Base-by-base conservation (phyloP, 306 rosid genomes). In the Datisca glomerata region DNA sequence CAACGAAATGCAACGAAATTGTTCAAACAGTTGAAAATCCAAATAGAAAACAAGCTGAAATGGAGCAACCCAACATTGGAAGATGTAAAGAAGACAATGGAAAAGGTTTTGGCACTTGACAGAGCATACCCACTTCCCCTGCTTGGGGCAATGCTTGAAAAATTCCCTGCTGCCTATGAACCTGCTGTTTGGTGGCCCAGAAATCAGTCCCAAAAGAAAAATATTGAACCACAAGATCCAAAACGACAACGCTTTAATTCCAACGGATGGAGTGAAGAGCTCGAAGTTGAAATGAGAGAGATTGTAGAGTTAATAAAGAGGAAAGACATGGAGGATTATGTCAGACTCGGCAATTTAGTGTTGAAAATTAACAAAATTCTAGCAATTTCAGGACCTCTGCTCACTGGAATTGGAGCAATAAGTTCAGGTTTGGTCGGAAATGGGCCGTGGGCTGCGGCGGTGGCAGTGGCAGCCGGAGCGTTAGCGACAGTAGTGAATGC, bases 101-200 rank as follows among this genome's bases (percentile, higher is more conserved):
- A 66, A 13, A 75, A 57, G 45, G 70, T 81, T 38, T 53, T 86
- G 53, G 80, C 86, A 0, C 60, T 86, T 1, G 96, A 86, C 64
- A 70, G 25, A 60, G 96, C 91, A 1, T 81, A 59, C 59, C 96
- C 96, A 8, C 94, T 86, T 61, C 86, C 94, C 0, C 13, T 86
- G 18, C 45, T 86, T 3, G 96, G 96, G 10, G 67, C 36, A 0
- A 86, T 86, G 96, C 64, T 81, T 31, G 91, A 81, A n/a, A 86
- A 86, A 29, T 78, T 62, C 34, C 96, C 94, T 0, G 8, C 49
- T 8, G 65, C 50, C 1, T 65, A 51, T 14, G 79, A 78, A 47
- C 86, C 86, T 0, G 86, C 94, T 10, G 60, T 41, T 23, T 86
- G 96, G 96, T 86, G 92, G 96, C 84, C 95, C 48, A 13, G 34